Conservation (phyloP, 768 basidiomycete species). For the Xerocomus potaroensis region DNA sequence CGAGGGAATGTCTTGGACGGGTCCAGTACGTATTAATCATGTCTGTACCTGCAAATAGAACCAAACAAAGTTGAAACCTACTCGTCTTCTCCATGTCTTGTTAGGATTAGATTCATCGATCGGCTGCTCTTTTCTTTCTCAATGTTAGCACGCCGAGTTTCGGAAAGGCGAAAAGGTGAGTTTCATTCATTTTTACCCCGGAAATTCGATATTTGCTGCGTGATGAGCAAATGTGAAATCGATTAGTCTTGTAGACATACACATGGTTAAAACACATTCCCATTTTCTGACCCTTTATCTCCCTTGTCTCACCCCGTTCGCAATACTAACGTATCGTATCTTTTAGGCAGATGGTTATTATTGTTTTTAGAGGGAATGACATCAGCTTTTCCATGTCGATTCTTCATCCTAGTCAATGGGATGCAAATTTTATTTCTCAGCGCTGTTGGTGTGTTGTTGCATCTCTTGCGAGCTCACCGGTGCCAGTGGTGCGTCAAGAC, state of each 20-base stretch:
- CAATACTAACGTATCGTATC: slow-evolving; percentile 7
- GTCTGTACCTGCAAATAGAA: too few species aligned
- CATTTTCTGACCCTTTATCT: slow-evolving; percentile 18
- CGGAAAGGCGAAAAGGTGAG: slow-evolving; percentile 8
- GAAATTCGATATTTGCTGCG: neutral
- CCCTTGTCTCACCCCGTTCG: neutral
- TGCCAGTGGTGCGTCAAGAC: too few species aligned
- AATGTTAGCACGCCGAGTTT: neutral
- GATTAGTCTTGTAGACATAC: slow-evolving; percentile 94
- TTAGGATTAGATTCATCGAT: too few species aligned
- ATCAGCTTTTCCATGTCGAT: neutral
- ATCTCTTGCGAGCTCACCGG: too few species aligned
- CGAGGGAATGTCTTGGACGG: slow-evolving; percentile 4
- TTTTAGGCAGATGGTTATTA: slow-evolving; percentile 1
- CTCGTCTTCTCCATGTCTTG: too few species aligned
- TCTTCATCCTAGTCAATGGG: neutral
- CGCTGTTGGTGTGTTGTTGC: slow-evolving; percentile 1
- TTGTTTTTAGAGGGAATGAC: neutral
- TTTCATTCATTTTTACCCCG: neutral
- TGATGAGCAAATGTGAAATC: slow-evolving; percentile 61
- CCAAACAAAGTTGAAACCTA: too few species aligned
- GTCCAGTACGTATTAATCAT: neutral
- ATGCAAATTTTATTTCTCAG: slow-evolving; percentile 1
- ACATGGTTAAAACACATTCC: slow-evolving; percentile 58
- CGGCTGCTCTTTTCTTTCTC: too few species aligned